Percentiles rank a stretch among this genome's conserved stretches.
These are phyloP conservation scores for Porphyra umbilicalis DNA, from an alignment of 31 red algal species.

Conservation along the genomic window DNA sequence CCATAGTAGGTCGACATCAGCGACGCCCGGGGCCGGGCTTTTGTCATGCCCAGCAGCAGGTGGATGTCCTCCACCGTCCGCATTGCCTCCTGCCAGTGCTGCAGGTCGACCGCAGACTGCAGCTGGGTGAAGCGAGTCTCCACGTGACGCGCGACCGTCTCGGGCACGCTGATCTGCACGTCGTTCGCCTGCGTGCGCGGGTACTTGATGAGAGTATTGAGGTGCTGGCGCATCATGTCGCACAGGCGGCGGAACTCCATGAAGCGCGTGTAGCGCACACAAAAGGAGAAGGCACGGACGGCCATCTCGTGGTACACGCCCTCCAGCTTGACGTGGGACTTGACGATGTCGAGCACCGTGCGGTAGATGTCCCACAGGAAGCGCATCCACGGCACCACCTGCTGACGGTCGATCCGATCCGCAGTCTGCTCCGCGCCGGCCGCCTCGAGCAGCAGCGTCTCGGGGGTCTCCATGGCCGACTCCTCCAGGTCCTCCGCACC, in stretches of 20 bases:
- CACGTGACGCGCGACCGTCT: slow-evolving; percentile 85
- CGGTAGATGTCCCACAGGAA: slow-evolving; percentile 98
- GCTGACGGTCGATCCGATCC: slow-evolving; percentile 84
- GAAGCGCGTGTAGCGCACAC: slow-evolving; percentile 68
- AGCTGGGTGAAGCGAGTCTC: slow-evolving; percentile 91
- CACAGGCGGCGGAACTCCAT: slow-evolving; percentile 96
- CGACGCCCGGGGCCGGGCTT: slow-evolving; percentile 46
- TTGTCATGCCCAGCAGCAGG: slow-evolving; percentile 67
- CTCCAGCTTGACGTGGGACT: slow-evolving; percentile 86
- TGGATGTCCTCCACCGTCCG: slow-evolving; percentile 98
- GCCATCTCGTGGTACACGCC: slow-evolving; percentile 89
- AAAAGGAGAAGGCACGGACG: slow-evolving; percentile 78
- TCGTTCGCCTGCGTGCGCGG: slow-evolving; percentile 71
- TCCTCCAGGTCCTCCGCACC: slow-evolving; percentile 76
- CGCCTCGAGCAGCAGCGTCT: slow-evolving; percentile 79
- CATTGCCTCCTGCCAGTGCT: slow-evolving; percentile 93
- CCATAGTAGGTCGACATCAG: slow-evolving; percentile 93
- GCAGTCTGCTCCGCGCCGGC: slow-evolving; percentile 69
- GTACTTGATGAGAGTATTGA: slow-evolving; percentile 79
- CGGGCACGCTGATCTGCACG: slow-evolving; percentile 78
- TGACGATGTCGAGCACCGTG: slow-evolving; percentile 90
- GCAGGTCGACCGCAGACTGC: slow-evolving; percentile 47
- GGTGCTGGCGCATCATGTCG: slow-evolving; percentile 95
- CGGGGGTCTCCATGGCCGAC: slow-evolving; percentile 79
- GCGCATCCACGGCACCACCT: slow-evolving; percentile 89